These are phyloP conservation scores for Angophora floribunda DNA, from an alignment of 345 rosid genomes.

Conservation along the genomic window DNA sequence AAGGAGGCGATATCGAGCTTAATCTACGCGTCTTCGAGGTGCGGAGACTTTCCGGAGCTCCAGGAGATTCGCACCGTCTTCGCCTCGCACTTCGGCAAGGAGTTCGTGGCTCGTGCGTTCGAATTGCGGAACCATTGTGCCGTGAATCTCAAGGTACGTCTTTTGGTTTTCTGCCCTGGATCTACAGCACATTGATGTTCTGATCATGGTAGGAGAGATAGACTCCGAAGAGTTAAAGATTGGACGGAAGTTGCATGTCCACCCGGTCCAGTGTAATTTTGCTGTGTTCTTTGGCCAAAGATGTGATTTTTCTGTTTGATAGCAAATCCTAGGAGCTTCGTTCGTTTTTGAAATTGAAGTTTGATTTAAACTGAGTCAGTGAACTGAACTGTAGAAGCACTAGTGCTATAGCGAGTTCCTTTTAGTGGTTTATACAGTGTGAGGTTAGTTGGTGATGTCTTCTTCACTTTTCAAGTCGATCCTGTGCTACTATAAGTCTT, in stretches of 20 bases:
- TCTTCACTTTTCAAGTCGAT: not conserved
- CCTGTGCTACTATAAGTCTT: not conserved
- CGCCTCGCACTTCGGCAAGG: slow-evolving; percentile 66
- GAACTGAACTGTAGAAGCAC: not conserved
- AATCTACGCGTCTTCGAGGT: slow-evolving; percentile 70
- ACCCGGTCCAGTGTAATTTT: not conserved
- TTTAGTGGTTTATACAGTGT: no score
- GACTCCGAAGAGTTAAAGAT: not conserved
- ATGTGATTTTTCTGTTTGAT: not conserved
- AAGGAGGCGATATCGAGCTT: slow-evolving; percentile 63
- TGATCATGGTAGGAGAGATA: not conserved
- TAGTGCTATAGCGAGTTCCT: not conserved
- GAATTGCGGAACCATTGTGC: slow-evolving; percentile 77
- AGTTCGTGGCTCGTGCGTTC: slow-evolving; percentile 58
- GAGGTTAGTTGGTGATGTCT: not conserved
- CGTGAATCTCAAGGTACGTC: slow-evolving; percentile 45
- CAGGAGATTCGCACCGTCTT: slow-evolving; percentile 63
- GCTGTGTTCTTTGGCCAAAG: not conserved
- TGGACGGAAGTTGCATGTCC: not conserved
- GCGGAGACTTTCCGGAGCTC: slow-evolving; percentile 94
- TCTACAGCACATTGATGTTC: not conserved
- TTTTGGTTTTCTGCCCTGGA: not conserved
- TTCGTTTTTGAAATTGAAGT: not conserved
- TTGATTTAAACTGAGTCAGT: not conserved
- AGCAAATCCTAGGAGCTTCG: not conserved